Base-by-base conservation (phyloP, 352 stramenopile species). In the Globisporangium paddicum region DNA sequence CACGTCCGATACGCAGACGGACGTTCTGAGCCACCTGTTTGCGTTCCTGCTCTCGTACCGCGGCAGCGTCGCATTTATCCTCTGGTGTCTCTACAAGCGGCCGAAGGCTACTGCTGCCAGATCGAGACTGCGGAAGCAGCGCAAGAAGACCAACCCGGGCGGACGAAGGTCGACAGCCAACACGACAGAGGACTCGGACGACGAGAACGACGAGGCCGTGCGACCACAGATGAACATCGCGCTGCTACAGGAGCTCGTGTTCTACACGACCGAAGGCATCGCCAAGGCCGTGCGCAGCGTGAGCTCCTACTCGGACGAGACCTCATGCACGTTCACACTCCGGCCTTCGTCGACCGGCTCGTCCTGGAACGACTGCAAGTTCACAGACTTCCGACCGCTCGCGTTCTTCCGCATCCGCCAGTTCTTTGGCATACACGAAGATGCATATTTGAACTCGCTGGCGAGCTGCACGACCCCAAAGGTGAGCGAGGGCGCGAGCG, bases 211-310 rank as follows among this genome's bases (percentile, higher is more conserved):
- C 40, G 77, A 89, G 13, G 77, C 77, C 18, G 74, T 79, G 35
- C 73, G 81, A 1, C 77, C 82, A 38, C 85, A 95, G 51, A 84
- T 92, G 74, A 95, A 95, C 55, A 49, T 82, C 37, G 83, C 83
- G 25, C 64, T 95, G 23, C 63, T 90, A 2, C 78, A 87, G 25
- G 86, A 95, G 41, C 73, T 95, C 10, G 69, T 95, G 16, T 78
- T 77, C 42, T 95, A 84, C 55, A 93, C 86, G 1, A 95, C 86
- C 0, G 64, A 87, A 26, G 86, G 85, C 5, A 95, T 95, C 62
- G 72, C 72, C 0, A 71, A 73, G 28, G 76, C 84, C 6, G 69
- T 89, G 0, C 66, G 68, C 5, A 75, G 76, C 49, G 40, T 52
- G 0, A 14, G 28, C 23, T 50, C 25, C 11, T 52, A 54, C 50